Percentiles rank a stretch among this genome's conserved stretches.
Conservation (phyloP, 2,329 filamentous ascomycete genomes). For the Magnaporthiopsis poae region DNA sequence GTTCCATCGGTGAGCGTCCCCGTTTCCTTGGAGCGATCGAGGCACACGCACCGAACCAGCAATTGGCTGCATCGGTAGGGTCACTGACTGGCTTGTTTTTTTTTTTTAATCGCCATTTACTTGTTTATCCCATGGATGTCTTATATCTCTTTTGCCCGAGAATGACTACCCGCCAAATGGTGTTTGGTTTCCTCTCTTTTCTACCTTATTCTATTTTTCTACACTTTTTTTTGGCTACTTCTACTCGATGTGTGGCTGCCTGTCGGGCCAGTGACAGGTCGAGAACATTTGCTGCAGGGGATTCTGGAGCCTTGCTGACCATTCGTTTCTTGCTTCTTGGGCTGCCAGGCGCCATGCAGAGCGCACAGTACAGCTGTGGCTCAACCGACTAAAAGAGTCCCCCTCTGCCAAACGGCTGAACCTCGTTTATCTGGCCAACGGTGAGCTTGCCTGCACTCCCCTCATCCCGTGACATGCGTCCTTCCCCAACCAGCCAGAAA, state of each 20-base stretch:
- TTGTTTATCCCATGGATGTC: background rate
- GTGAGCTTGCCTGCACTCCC: conserved; percentile 36
- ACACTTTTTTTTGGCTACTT: background rate
- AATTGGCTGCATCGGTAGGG: background rate
- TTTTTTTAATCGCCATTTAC: background rate
- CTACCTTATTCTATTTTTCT: background rate
- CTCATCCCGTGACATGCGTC: background rate
- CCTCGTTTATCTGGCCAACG: conserved; percentile 89
- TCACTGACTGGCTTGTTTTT: background rate
- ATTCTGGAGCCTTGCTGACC: conserved; percentile 19
- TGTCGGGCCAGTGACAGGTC: background rate
- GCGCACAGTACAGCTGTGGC: conserved; percentile 82
- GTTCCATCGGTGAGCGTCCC: conserved; percentile 68
- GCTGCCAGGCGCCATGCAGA: conserved; percentile 72
- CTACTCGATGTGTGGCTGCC: background rate
- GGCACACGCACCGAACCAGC: background rate
- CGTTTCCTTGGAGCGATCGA: background rate
- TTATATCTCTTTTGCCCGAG: background rate
- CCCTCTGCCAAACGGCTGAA: conserved; percentile 77
- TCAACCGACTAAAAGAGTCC: conserved; percentile 79
- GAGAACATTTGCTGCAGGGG: background rate
- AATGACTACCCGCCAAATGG: background rate
- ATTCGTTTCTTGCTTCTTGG: conserved; percentile 10
- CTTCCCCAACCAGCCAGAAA: background rate
- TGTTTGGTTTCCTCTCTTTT: background rate